Percentiles rank a stretch among this genome's conserved stretches.
Evolutionary conservation across 2,329 filamentous ascomycete genomes (phyloP).

Genomic region (Salinomyces thailandicus): DNA sequence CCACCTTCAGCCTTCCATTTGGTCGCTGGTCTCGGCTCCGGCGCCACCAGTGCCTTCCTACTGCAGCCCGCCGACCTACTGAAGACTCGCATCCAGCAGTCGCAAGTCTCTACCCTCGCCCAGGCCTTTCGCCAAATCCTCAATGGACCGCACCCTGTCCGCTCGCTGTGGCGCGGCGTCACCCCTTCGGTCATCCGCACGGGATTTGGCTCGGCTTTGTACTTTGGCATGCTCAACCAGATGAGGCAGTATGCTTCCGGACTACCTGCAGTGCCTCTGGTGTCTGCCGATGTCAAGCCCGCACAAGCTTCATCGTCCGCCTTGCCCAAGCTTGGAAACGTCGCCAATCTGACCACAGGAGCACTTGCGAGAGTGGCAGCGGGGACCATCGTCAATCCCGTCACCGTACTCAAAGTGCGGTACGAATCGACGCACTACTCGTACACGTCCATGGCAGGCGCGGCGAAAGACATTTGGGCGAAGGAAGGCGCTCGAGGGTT

Average conservation of each 20-base stretch:
- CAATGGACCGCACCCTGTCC: slow-evolving; percentile 53
- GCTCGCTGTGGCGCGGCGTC: slow-evolving; percentile 82
- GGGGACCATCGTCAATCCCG: slow-evolving; percentile 85
- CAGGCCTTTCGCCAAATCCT: slow-evolving; percentile 61
- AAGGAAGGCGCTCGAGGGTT: slow-evolving; percentile 71
- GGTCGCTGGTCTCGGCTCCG: slow-evolving; percentile 74
- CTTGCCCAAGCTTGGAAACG: slow-evolving; percentile 71
- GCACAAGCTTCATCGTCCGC: slow-evolving; percentile 47
- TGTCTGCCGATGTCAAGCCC: slow-evolving; percentile 2
- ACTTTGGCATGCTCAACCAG: slow-evolving; percentile 77
- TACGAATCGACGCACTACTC: slow-evolving; percentile 83
- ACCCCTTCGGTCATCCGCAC: slow-evolving; percentile 87
- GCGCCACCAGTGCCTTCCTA: slow-evolving; percentile 76
- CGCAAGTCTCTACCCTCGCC: slow-evolving; percentile 54
- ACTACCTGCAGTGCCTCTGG: slow-evolving; percentile 15
- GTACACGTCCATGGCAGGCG: slow-evolving; percentile 65
- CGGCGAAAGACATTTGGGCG: slow-evolving; percentile 61
- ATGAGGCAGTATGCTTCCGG: slow-evolving; percentile 34
- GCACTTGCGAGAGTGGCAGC: slow-evolving; percentile 75
- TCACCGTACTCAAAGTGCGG: slow-evolving; percentile 92
- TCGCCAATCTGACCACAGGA: slow-evolving; percentile 75
- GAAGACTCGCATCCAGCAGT: slow-evolving; percentile 92
- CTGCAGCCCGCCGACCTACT: slow-evolving; percentile 92
- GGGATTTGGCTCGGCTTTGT: slow-evolving; percentile 83
- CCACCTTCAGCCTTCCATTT: slow-evolving; percentile 86